phyloP scores from a whole-genome alignment of 106 monocot genomes.

The Chionographis japonica region DNA sequence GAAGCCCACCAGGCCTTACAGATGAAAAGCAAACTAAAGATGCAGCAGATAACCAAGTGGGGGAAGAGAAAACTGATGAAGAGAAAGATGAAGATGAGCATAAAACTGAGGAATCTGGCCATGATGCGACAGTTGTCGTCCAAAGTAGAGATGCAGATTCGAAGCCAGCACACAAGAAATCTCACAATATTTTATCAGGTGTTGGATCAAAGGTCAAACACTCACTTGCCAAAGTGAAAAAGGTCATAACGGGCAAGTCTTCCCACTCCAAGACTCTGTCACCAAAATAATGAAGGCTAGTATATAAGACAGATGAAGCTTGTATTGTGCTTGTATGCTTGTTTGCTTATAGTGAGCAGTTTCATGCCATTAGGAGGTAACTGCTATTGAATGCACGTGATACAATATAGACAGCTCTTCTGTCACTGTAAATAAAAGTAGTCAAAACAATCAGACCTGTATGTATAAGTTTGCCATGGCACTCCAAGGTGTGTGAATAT shows the following conservation, averaged over 20 bases:
- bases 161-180: conserved; percentile 57
- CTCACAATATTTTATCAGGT: conserved; percentile 58
- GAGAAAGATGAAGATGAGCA: conserved; percentile 25
- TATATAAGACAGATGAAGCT: neutral
- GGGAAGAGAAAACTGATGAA: conserved; percentile 29
- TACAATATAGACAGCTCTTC: no score
- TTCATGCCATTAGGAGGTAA: no score
- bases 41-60: neutral
- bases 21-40: conserved; percentile 10
- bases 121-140: conserved; percentile 12
- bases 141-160: conserved; percentile 35
- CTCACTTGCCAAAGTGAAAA: conserved; percentile 70
- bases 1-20: neutral
- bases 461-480: no score
- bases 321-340: no score
- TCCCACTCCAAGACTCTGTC: conserved; percentile 30
- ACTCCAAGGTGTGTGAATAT: no score
- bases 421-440: neutral
- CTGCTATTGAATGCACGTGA: no score
- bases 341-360: no score
- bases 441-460: neutral
- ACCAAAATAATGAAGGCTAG: conserved; percentile 18
- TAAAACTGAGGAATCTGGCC: conserved; percentile 16
- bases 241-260: conserved; percentile 69
- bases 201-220: conserved; percentile 73